Evolutionary conservation across 345 rosid species (phyloP).

Genomic region (Pseudoturritis turrita): DNA sequence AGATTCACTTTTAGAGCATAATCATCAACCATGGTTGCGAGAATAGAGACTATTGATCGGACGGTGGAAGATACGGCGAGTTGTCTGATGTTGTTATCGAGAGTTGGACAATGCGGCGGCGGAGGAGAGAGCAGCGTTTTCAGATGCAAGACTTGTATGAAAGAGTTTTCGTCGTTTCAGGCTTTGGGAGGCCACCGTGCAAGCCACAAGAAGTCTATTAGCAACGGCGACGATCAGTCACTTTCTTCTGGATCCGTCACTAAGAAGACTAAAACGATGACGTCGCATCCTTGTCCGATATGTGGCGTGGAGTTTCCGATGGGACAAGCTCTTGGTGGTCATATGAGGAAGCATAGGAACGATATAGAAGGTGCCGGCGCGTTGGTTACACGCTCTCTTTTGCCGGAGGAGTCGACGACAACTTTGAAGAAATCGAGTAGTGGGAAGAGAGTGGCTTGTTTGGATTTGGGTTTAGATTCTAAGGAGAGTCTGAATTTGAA

Average conservation of each 20-base stretch:
- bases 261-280: slow-evolving; percentile 31
- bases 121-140: slow-evolving; percentile 36
- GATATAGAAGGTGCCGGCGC: not conserved
- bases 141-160: slow-evolving; percentile 62
- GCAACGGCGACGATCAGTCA: slow-evolving; percentile 30
- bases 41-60: slow-evolving; percentile 18
- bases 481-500: not conserved
- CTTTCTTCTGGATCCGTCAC: not conserved
- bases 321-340: slow-evolving; percentile 91
- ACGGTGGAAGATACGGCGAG: slow-evolving; percentile 10
- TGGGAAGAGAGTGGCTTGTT: slow-evolving; percentile 23
- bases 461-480: not conserved
- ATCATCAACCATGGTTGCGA: slow-evolving; percentile 34
- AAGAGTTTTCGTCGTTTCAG: slow-evolving; percentile 66
- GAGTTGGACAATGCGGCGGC: slow-evolving; percentile 33
- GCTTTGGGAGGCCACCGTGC: slow-evolving; percentile 92
- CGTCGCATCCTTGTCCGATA: slow-evolving; percentile 57
- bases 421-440: slow-evolving; percentile 42
- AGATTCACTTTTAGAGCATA: not conserved
- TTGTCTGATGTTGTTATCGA: slow-evolving; percentile 62
- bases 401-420: slow-evolving; percentile 18
- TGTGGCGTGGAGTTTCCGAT: slow-evolving; percentile 60
- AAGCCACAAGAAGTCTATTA: slow-evolving; percentile 52
- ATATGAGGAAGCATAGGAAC: slow-evolving; percentile 66
- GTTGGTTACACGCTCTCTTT: slow-evolving; percentile 31